These are phyloP conservation scores for Dioszegia hungarica DNA, from an alignment of 768 basidiomycete species.

Conservation along the genomic window DNA sequence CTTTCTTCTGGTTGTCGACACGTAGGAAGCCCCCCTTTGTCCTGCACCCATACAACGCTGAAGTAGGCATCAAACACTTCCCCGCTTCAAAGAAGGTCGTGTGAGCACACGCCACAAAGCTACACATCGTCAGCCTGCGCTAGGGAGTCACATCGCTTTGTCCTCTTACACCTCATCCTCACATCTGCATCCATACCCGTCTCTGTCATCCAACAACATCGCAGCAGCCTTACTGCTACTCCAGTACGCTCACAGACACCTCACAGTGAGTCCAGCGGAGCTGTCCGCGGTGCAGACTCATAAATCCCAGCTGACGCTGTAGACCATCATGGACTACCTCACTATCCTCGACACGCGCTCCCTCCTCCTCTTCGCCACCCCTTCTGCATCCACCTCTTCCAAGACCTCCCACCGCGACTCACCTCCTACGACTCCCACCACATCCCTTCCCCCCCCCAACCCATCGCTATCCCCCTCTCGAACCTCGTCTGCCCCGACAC, in stretches of 20 bases:
- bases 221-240: too few relatives aligned
- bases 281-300: too few relatives aligned
- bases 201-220: too few relatives aligned
- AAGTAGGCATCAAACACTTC: background rate
- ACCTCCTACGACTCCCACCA: slow-evolving; percentile 13
- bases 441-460: slow-evolving; percentile 9
- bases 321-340: slow-evolving; percentile 34
- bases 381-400: background rate
- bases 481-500: slow-evolving; percentile 24
- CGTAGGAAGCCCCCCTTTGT: background rate
- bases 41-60: background rate
- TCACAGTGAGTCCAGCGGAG: too few relatives aligned
- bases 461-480: slow-evolving; percentile 27
- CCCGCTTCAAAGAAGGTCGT: slow-evolving; percentile 7
- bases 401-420: background rate
- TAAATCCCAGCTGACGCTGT: background rate
- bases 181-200: background rate
- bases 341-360: slow-evolving; percentile 32
- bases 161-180: background rate
- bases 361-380: slow-evolving; percentile 24
- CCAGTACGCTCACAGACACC: too few relatives aligned
- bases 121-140: too few relatives aligned
- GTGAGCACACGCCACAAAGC: too few relatives aligned
- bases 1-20: too few relatives aligned
- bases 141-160: background rate